phyloP scores from a whole-genome alignment of 116 monocot species.

The Zostera marina region DNA sequence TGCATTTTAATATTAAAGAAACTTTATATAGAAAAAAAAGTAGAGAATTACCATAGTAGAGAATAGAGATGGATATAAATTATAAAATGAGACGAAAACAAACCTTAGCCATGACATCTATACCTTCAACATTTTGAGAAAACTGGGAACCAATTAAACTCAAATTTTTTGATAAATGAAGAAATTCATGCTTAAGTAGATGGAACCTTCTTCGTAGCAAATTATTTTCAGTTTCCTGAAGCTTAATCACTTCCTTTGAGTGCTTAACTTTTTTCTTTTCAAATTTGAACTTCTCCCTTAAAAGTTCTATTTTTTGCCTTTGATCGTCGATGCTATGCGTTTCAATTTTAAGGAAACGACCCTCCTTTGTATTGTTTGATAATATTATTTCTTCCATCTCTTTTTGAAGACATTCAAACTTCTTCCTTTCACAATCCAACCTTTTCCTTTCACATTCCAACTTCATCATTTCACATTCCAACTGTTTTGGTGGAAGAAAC shows the following conservation, averaged over 20 bases:
- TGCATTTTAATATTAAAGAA: too few relatives aligned
- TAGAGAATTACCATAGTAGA: too few relatives aligned
- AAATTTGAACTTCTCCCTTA: conserved; percentile 55
- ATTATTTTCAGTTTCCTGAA: conserved; percentile 43
- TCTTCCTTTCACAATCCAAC: conserved; percentile 41
- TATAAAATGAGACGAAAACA: conserved; percentile 12
- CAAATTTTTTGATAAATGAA: conserved; percentile 36
- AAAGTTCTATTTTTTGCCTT: conserved; percentile 20
- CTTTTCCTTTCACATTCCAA: conserved; percentile 40
- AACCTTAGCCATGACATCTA: conserved; percentile 42
- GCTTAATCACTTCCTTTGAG: conserved; percentile 29
- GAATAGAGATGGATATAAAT: not conserved
- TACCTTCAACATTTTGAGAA: conserved; percentile 27
- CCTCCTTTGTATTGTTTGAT: not conserved
- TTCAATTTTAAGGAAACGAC: not conserved
- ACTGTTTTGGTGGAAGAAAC: conserved; percentile 25
- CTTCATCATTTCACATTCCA: conserved; percentile 41
- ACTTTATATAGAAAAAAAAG: too few relatives aligned
- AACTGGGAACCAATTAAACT: conserved; percentile 34
- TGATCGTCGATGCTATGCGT: not conserved
- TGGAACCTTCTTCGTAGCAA: conserved; percentile 34
- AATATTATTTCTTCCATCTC: conserved; percentile 16
- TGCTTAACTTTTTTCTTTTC: conserved; percentile 48
- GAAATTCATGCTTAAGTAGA: conserved; percentile 48
- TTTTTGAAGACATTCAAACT: conserved; percentile 27